Evolutionary conservation across 2,329 filamentous ascomycete species (phyloP).

Genomic region (Verticillium isaacii): DNA sequence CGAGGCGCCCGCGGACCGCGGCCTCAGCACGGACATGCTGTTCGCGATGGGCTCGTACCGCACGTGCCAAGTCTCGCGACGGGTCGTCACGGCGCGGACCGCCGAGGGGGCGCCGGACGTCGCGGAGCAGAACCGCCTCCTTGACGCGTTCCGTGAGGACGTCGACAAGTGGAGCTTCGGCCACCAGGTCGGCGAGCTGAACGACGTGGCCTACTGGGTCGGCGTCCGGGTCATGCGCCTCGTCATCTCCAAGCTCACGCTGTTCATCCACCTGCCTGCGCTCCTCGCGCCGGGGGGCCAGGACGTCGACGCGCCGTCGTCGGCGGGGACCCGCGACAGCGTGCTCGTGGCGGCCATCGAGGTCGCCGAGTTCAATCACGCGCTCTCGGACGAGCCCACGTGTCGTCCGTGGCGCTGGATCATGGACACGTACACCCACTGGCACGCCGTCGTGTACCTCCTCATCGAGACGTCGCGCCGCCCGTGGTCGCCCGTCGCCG

Average conservation of each 20-base stretch:
- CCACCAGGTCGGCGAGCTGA: constrained; percentile 26
- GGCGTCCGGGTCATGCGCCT: constrained; percentile 32
- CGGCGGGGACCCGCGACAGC: constrained; percentile 33
- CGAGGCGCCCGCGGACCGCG: constrained; percentile 38
- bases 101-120: constrained; percentile 21
- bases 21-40: constrained; percentile 50
- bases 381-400: constrained; percentile 44
- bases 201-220: constrained; percentile 31
- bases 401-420: constrained; percentile 53
- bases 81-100: constrained; percentile 27
- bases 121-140: constrained; percentile 36
- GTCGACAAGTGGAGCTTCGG: constrained; percentile 36
- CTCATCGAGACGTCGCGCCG: constrained; percentile 44
- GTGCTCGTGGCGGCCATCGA: constrained; percentile 48
- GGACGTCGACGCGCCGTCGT: constrained; percentile 16
- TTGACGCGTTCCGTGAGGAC: constrained; percentile 38
- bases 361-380: constrained; percentile 50
- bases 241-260: constrained; percentile 48
- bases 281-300: constrained; percentile 36
- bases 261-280: constrained; percentile 48
- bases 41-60: constrained; percentile 31
- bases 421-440: constrained; percentile 55
- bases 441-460: constrained; percentile 54
- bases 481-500: constrained; percentile 38
- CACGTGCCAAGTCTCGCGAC: constrained; percentile 28